Percentiles rank a stretch among this genome's conserved stretches.
phyloP scores from a whole-genome alignment of 75 land plant genomes.

The Picea glauca region DNA sequence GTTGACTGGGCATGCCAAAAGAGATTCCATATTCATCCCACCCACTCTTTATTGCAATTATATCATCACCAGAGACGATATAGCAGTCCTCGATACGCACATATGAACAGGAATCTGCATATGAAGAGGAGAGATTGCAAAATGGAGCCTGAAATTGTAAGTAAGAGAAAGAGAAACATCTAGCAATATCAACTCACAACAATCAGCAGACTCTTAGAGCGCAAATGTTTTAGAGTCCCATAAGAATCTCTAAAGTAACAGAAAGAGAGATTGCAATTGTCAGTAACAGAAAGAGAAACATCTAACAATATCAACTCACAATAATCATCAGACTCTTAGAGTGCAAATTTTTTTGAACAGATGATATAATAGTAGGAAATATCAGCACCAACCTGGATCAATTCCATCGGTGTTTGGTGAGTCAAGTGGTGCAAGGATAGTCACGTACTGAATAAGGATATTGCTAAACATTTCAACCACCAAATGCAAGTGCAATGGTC shows the following conservation, averaged over 20 bases:
- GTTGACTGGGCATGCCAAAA: conserved; percentile 34
- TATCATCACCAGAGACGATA: conserved; percentile 49
- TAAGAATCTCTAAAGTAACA: background rate
- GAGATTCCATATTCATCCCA: conserved; percentile 55
- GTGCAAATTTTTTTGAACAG: background rate
- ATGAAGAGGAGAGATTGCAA: background rate
- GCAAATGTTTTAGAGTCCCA: background rate
- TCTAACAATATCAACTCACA: background rate
- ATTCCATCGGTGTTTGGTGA: conserved; percentile 91
- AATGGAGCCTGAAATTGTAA: background rate
- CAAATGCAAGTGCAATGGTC: background rate
- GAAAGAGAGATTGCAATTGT: background rate
- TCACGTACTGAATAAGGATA: conserved; percentile 59
- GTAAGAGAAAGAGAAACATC: background rate
- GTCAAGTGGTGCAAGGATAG: conserved; percentile 71
- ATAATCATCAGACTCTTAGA: background rate
- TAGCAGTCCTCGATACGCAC: conserved; percentile 15
- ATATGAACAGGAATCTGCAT: conserved; percentile 13
- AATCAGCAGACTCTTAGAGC: background rate
- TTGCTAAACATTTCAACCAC: conserved; percentile 12
- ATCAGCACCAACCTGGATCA: conserved; percentile 63
- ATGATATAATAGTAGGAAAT: background rate
- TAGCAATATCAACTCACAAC: background rate
- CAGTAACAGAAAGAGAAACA: background rate
- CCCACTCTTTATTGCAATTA: conserved; percentile 46